Evolutionary conservation across 2,329 filamentous ascomycete species (phyloP), one percentile per base, ranked within the genome.

Genomic region (Fusarium lyarnte): DNA sequence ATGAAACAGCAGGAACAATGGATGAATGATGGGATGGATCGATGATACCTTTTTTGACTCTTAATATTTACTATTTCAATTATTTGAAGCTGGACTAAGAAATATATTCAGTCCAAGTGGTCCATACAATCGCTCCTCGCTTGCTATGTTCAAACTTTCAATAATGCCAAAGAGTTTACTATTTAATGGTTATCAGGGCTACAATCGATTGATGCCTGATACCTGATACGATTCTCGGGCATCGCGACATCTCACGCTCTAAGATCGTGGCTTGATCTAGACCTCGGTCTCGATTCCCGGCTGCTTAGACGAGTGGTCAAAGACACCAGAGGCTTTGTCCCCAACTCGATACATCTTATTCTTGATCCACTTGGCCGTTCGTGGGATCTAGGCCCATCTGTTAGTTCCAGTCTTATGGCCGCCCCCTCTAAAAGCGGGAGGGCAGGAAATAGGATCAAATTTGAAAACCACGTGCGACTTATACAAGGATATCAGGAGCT

Each of bases 211-310:
- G 43, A 33, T 41, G 35, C 65, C 58, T 23, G 19, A 52, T 38
- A 43, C 27, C 16, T 49, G 19, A 23, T 49, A 33, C 17, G 46
- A 49, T 36, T 10, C 19, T 58, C 31, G 33, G 42, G 46, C 43
- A 16, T 38, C 29, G 36, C 41, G 51, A 38, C 52, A 55, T 62
- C 51, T 41, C 66, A 58, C 47, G 45, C 43, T 51, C 49, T 51
- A 21, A 53, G 35, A 36, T 53, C 12, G 63, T 73, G 73, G 72
- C 71, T 76, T 72, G 63, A 36, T 35, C 84, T 80, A 93, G 42
- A 91, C 90, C 81, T 94, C 92, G 23, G 90, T 93, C 84, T 93
- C 91, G 73, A 93, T 85, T 2, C 88, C 90, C 14, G 81, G 79
- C 36, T 87, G 85, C 75, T 89, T 88, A 23, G 89, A 87, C 58